These are phyloP conservation scores for Capronia americana DNA, from an alignment of 2,329 filamentous ascomycete genomes.

Conservation along the genomic window DNA sequence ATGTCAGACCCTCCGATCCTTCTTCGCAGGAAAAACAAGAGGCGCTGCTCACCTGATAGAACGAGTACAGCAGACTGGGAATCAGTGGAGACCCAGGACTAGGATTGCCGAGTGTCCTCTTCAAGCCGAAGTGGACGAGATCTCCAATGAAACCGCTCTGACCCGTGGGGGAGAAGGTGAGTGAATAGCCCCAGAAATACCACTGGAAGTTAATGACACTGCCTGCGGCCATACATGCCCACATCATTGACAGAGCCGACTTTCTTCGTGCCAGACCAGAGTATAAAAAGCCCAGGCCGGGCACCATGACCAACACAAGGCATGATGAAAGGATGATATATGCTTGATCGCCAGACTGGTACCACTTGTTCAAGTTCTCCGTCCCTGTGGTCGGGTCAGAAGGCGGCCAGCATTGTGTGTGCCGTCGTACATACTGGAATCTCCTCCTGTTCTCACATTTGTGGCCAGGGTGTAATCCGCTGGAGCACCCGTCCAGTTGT, in stretches of 20 bases:
- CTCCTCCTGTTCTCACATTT: constrained; percentile 70
- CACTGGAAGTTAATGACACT: constrained; percentile 95
- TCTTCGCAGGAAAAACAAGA: neutral
- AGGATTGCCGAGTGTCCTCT: constrained; percentile 80
- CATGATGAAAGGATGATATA: constrained; percentile 75
- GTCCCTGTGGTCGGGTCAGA: constrained; percentile 60
- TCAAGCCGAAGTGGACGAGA: constrained; percentile 85
- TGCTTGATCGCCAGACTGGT: constrained; percentile 85
- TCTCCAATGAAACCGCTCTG: constrained; percentile 93
- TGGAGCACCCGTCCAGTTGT: constrained; percentile 57
- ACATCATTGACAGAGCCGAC: constrained; percentile 95
- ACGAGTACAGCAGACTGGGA: constrained; percentile 87
- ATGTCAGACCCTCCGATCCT: neutral
- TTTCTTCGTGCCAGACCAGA: constrained; percentile 97
- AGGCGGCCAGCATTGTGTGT: constrained; percentile 9
- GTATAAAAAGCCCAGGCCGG: constrained; percentile 96
- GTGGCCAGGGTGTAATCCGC: constrained; percentile 53
- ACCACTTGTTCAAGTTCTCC: constrained; percentile 97
- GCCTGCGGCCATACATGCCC: constrained; percentile 93
- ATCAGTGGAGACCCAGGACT: constrained; percentile 87
- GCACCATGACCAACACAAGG: constrained; percentile 83
- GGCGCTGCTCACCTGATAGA: constrained; percentile 74
- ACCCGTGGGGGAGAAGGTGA: constrained; percentile 83
- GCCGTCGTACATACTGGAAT: constrained; percentile 70
- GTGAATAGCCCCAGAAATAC: constrained; percentile 99